Evolutionary conservation across 2,329 filamentous ascomycete species (phyloP), one percentile per base, ranked within the genome.

Genomic region (Ceratocystis eucalypticola): DNA sequence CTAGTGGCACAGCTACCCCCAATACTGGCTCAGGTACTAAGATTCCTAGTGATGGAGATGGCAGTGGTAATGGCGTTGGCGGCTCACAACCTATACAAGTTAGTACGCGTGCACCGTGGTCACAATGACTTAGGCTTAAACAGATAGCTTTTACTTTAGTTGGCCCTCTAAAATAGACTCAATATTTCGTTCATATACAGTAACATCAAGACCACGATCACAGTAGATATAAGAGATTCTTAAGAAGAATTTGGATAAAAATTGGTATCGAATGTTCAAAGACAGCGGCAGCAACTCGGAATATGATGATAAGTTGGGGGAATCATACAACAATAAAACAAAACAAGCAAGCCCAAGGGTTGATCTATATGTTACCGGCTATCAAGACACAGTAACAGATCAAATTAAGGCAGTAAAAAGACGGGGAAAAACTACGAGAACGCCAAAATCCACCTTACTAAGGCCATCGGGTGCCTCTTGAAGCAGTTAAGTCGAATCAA

Each of bases 101-200:
- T 1, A 69, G 78, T 30, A 80, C 79, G 5, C 79, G 76, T 69
- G 79, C 79, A 15, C 79, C 79, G 0, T 81, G 79, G 79, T 77
- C 78, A 0, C 77, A 74, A 69, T 74, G 73, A 66, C 20, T 25
- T 3, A 3, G 22, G 41, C 28, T 7, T 10, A 37, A 8, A 45
- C 17, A 37, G 37, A 41, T 15, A 4, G 12, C 1, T 15, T 15
- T 41, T 41, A 15, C 4, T 41, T 15, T 15, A 41, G 12, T 5
- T 15, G 12, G 37, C 37, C 37, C 12, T 15, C 4, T 41, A 15
- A 41, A 41, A 41, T 41, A 15, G 10, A 41, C 37, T 2, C 10
- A 41, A 41, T 15, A 41, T 15, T 41, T 41, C 10, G 10, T 41
- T 41, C 10, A 15, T 8, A 3, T 22, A 22, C 48, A 53, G 22